Evolutionary conservation across 352 stramenopile species (phyloP).

Genomic region (Phytophthora foliorum): DNA sequence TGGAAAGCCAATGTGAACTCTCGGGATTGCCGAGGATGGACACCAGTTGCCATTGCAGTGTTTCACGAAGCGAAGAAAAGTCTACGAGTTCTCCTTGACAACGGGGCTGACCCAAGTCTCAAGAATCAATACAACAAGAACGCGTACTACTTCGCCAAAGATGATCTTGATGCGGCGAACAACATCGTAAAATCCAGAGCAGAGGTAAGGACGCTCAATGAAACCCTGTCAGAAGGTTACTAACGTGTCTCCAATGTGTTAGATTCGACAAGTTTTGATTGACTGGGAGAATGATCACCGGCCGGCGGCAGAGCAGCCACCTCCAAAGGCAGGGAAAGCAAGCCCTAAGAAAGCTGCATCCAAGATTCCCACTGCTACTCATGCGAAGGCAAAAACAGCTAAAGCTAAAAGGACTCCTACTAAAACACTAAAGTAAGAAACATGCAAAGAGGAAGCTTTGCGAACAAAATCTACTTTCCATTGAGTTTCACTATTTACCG

Average conservation of each 20-base stretch:
- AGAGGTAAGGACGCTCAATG: conserved; percentile 48
- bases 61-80: conserved; percentile 89
- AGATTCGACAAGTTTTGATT: conserved; percentile 76
- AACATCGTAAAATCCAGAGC: conserved; percentile 83
- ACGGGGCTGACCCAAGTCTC: conserved; percentile 83
- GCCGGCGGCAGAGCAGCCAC: conserved; percentile 11
- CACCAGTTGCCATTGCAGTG: conserved; percentile 82
- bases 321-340: conserved; percentile 25
- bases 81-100: conserved; percentile 74
- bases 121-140: conserved; percentile 94
- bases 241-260: not conserved
- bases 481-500: conserved; percentile 4
- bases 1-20: conserved; percentile 80
- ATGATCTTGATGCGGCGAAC: conserved; percentile 87
- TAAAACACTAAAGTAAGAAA: conserved; percentile 19
- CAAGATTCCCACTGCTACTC: conserved; percentile 15
- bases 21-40: conserved; percentile 89
- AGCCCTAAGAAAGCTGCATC: conserved; percentile 32
- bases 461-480: conserved; percentile 13
- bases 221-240: not conserved
- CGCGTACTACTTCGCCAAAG: conserved; percentile 90
- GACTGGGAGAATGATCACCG: conserved; percentile 74
- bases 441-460: not conserved
- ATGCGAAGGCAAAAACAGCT: too few relatives aligned
- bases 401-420: conserved; percentile 31